phyloP scores from a whole-genome alignment of 1,284 basidiomycete species.

The Pholiota adiposa region DNA sequence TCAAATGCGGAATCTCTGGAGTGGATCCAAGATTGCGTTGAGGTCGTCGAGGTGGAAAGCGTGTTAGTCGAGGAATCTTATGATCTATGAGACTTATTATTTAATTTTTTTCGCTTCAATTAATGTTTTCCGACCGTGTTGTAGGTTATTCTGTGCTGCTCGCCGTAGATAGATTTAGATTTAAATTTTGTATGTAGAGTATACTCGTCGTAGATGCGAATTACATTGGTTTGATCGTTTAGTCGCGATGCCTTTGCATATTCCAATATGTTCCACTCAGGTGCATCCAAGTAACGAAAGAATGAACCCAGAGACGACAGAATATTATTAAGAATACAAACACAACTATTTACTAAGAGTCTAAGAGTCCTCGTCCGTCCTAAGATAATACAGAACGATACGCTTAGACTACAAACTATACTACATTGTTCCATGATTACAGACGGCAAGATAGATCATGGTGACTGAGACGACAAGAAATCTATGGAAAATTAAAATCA shows the following conservation, averaged over 20 bases:
- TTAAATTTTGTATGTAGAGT: neutral
- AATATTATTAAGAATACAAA: neutral
- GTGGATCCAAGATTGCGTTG: constrained; percentile 28
- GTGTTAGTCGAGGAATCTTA: no score
- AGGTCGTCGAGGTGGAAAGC: constrained; percentile 13
- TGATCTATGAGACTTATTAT: neutral
- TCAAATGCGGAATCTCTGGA: constrained; percentile 30
- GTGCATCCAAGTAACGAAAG: no score
- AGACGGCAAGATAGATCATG: neutral
- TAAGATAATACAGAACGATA: neutral
- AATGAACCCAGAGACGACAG: no score
- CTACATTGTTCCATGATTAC: neutral
- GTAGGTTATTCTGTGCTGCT: neutral
- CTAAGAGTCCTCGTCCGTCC: neutral
- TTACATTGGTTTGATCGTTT: neutral
- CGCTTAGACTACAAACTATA: neutral
- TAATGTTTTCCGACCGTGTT: neutral
- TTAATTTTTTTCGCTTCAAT: neutral
- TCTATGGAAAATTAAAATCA: neutral
- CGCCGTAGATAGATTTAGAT: neutral
- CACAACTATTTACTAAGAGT: neutral
- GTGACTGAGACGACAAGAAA: neutral
- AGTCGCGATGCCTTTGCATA: no score
- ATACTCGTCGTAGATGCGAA: neutral
- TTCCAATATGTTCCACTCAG: no score